Conservation (phyloP, 352 stramenopile genomes). For the Peronosclerospora sorghi region DNA sequence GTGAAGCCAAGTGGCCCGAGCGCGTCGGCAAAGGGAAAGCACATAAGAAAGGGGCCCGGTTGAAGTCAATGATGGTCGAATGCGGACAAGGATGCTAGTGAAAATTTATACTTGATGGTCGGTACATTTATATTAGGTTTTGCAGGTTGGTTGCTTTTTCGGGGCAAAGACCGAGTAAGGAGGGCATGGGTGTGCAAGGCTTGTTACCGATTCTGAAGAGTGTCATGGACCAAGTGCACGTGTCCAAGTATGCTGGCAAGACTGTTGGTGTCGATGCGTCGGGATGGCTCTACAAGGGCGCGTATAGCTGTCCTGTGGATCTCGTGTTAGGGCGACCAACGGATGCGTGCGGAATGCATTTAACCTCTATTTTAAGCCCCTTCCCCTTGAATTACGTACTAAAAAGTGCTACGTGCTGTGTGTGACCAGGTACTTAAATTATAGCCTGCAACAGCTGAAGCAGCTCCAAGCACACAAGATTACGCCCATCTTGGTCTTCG, state of each 20-base stretch:
- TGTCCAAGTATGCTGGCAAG: slow-evolving; percentile 68
- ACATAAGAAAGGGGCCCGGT: slow-evolving; percentile 18
- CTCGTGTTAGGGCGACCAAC: slow-evolving; percentile 52
- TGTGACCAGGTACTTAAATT: slow-evolving; percentile 62
- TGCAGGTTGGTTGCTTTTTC: too few relatives aligned
- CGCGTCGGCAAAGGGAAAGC: slow-evolving; percentile 35
- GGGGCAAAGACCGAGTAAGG: too few relatives aligned
- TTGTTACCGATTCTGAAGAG: slow-evolving; percentile 58
- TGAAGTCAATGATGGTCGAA: slow-evolving; percentile 6
- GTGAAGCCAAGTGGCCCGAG: slow-evolving; percentile 57
- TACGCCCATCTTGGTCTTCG: slow-evolving; percentile 88
- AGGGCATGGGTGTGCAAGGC: slow-evolving; percentile 53
- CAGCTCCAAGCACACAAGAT: slow-evolving; percentile 77
- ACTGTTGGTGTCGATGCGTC: slow-evolving; percentile 60
- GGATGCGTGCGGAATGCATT: slow-evolving; percentile 36
- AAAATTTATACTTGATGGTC: not conserved
- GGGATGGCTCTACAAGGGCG: slow-evolving; percentile 86
- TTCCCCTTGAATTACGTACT: slow-evolving; percentile 5
- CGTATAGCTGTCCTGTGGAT: slow-evolving; percentile 80
- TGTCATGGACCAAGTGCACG: slow-evolving; percentile 58
- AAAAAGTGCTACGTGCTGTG: slow-evolving; percentile 12
- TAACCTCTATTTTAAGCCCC: slow-evolving; percentile 11
- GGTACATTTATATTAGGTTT: too few relatives aligned
- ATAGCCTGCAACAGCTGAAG: slow-evolving; percentile 82
- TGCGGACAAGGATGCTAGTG: not conserved